Evolutionary conservation across 163 green algal species (phyloP).

Genomic region (Chlamydomonas reinhardtii): DNA sequence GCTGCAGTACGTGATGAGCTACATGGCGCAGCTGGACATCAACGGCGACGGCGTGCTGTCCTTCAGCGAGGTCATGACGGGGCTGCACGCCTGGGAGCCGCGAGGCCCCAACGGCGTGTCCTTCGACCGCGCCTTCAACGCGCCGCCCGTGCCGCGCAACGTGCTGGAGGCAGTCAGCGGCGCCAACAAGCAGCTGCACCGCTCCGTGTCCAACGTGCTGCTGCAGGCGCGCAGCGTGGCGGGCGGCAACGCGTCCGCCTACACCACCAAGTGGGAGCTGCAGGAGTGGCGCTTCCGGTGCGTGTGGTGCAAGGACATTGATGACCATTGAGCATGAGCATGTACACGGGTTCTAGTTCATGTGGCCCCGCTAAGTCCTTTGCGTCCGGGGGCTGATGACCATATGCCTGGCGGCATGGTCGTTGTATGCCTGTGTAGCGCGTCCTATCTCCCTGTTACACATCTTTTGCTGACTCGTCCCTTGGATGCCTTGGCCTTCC

Average conservation of each 20-base stretch:
- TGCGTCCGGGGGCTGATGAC: too few relatives aligned
- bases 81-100: conserved; percentile 23
- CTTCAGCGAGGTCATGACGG: conserved; percentile 36
- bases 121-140: conserved; percentile 23
- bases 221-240: background rate
- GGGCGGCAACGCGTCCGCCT: background rate
- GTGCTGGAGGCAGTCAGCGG: background rate
- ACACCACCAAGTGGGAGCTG: conserved; percentile 43
- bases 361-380: too few relatives aligned
- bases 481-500: too few relatives aligned
- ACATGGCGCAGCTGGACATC: conserved; percentile 39
- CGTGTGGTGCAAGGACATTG: too few relatives aligned
- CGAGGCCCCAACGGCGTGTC: conserved; percentile 18
- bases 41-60: conserved; percentile 30
- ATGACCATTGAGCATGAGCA: too few relatives aligned
- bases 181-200: too few relatives aligned
- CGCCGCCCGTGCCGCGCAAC: background rate
- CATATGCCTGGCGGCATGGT: too few relatives aligned
- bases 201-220: background rate
- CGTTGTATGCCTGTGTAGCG: too few relatives aligned
- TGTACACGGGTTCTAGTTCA: too few relatives aligned
- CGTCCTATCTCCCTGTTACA: too few relatives aligned
- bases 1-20: conserved; percentile 49
- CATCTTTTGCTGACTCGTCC: too few relatives aligned
- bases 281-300: conserved; percentile 39